A percentile compares a stretch with the other conserved stretches of the same genome.
phyloP scores from a whole-genome alignment of 2,329 filamentous ascomycete species.

The Penicillium hesseltinei region DNA sequence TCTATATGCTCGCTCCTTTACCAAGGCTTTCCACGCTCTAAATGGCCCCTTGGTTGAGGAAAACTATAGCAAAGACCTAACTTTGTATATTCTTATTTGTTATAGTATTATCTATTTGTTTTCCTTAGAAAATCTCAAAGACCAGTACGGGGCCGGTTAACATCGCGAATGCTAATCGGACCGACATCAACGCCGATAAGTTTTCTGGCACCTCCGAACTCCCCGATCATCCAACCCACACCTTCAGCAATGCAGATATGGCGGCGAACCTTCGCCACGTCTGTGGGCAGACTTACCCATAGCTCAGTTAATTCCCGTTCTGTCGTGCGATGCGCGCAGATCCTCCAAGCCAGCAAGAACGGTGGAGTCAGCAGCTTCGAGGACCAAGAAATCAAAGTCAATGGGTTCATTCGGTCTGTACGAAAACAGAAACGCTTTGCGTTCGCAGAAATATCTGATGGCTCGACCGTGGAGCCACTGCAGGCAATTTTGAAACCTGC shows the following conservation, averaged over 20 bases:
- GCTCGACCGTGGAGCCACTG: slow-evolving; percentile 73
- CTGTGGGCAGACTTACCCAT: slow-evolving; percentile 33
- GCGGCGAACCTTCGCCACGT: slow-evolving; percentile 40
- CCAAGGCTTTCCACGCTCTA: too few relatives aligned
- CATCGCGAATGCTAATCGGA: not conserved
- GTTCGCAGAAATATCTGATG: slow-evolving; percentile 85
- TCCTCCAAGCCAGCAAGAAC: slow-evolving; percentile 34
- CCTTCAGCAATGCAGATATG: slow-evolving; percentile 40
- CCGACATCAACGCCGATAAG: slow-evolving; percentile 10
- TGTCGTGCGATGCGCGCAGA: slow-evolving; percentile 38
- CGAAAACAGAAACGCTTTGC: slow-evolving; percentile 79
- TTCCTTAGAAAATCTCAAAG: too few relatives aligned
- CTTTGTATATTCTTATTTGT: too few relatives aligned
- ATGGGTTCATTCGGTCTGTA: slow-evolving; percentile 80
- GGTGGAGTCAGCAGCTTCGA: slow-evolving; percentile 31
- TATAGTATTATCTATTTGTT: too few relatives aligned
- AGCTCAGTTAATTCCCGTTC: slow-evolving; percentile 18
- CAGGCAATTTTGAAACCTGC: slow-evolving; percentile 76
- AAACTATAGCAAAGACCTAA: too few relatives aligned
- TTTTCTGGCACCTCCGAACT: slow-evolving; percentile 16
- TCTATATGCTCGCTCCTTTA: too few relatives aligned
- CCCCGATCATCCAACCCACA: slow-evolving; percentile 10
- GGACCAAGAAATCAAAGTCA: slow-evolving; percentile 55
- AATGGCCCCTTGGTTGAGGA: too few relatives aligned
- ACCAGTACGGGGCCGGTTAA: too few relatives aligned